phyloP scores from a whole-genome alignment of 208 protist species.

The Naegleria lovaniensis region DNA sequence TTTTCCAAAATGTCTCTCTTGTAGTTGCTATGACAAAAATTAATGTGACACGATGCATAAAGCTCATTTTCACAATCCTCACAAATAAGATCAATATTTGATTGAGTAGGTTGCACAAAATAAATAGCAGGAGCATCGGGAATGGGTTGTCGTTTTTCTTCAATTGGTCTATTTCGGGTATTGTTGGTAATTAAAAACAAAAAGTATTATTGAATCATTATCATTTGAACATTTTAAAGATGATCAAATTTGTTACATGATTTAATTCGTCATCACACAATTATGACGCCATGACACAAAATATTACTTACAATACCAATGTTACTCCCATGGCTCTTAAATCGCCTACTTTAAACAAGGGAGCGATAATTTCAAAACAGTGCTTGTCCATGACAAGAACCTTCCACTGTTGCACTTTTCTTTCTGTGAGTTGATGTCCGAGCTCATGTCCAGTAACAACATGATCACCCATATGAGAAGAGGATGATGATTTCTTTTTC shows the following conservation, averaged over 20 bases:
- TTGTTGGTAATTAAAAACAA: neutral
- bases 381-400: conserved; percentile 66
- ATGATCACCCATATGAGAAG: neutral
- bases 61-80: conserved; percentile 22
- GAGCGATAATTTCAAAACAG: conserved; percentile 63
- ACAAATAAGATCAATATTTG: conserved; percentile 60
- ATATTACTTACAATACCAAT: conserved; percentile 54
- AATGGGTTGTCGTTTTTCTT: conserved; percentile 58
- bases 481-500: neutral
- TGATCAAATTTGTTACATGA: no score
- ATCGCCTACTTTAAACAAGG: conserved; percentile 63
- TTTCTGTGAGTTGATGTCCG: neutral
- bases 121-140: conserved; percentile 72
- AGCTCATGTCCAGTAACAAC: neutral
- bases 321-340: conserved; percentile 69
- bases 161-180: conserved; percentile 42
- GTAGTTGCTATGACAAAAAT: neutral
- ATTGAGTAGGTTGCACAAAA: conserved; percentile 61
- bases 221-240: no score
- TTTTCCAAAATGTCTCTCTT: neutral
- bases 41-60: neutral
- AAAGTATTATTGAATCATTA: no score
- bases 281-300: no score
- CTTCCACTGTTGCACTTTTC: conserved; percentile 50
- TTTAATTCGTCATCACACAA: no score